Base-by-base conservation (phyloP, 768 basidiomycete species). In the Collybia nuda region DNA sequence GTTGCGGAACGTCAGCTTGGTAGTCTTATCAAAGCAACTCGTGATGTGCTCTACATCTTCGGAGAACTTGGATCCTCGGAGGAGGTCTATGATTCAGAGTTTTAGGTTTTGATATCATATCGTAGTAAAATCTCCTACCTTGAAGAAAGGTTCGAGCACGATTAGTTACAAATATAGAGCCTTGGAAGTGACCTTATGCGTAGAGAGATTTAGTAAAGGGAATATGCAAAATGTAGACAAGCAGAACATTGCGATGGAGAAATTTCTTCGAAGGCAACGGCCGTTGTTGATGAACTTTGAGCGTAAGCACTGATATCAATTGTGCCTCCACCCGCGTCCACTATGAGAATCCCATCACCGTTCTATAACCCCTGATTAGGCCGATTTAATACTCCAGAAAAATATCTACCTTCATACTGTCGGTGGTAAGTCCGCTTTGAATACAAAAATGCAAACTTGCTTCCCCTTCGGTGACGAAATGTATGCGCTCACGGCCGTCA, bases 261-360 rank as follows among this genome's bases (percentile, higher is more conserved):
- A 19, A 80, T 76, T 57, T 85, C 83, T 50, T 77, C 71, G 19
- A 80, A 72, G 1, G 61, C 54, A 9, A 62, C 48, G 1, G 43
- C 49, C 6, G 48, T 15, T 19, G 62, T 55, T 0, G 62, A 51
- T 1, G 66, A 52, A 2, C 62, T 66, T 9, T 56, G 56, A 14
- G 68, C 67, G 52, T 84, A 85, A 1, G 77, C 70, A 55, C 78
- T 82, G 28, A 84, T 66, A 53, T 84, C 82, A 24, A 85, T 66
- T 0, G 81, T 85, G n/a, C 80, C 82, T 35, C 79, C 80, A 8
- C 83, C 82, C 3, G 82, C 81, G 56, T 85, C 81, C 6, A 83
- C 73, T 29, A 84, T 64, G 44, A 83, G 67, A 3, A 81, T 62
- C 1, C 75, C 76, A 38, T 78, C 60, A 5, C 72, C 73, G 12